Conservation (phyloP, 257 asterid species). For the Osmanthus fragrans region DNA sequence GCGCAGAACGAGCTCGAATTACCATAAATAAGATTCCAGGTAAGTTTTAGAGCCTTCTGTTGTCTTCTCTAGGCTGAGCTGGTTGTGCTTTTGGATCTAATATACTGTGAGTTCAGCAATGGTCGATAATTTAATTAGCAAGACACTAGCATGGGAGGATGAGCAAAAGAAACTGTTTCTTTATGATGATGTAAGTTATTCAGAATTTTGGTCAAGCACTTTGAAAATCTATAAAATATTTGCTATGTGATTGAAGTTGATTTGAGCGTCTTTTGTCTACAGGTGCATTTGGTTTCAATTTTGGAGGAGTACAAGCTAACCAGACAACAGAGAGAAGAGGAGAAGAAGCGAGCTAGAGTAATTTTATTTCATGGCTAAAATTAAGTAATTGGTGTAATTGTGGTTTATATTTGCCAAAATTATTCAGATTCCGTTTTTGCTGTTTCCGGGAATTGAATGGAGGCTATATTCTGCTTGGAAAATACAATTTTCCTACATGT, state of each 20-base stretch:
- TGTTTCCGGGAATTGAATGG: neutral
- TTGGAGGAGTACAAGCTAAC: slow-evolving; percentile 82
- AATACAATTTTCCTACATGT: neutral
- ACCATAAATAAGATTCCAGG: slow-evolving; percentile 79
- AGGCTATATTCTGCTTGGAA: neutral
- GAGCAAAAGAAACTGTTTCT: slow-evolving; percentile 75
- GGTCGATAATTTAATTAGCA: slow-evolving; percentile 69
- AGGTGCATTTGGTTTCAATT: slow-evolving; percentile 86
- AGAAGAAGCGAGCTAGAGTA: slow-evolving; percentile 81
- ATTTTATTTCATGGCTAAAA: slow-evolving; percentile 13
- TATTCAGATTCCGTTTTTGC: neutral
- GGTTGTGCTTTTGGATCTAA: slow-evolving; percentile 20
- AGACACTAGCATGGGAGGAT: slow-evolving; percentile 81
- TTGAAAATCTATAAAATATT: slow-evolving; percentile 9
- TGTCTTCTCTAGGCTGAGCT: too few species aligned
- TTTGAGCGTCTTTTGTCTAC: slow-evolving; percentile 21
- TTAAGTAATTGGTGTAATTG: neutral
- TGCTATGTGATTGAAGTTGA: neutral
- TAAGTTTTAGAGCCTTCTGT: too few species aligned
- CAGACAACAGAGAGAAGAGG: slow-evolving; percentile 79
- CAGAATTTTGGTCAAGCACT: slow-evolving; percentile 1
- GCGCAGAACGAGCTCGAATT: slow-evolving; percentile 91
- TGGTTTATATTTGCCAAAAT: neutral
- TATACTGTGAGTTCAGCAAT: slow-evolving; percentile 50
- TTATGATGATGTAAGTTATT: slow-evolving; percentile 78